Base-by-base conservation (phyloP, 1,284 basidiomycete genomes). In the Caloboletus inedulis region DNA sequence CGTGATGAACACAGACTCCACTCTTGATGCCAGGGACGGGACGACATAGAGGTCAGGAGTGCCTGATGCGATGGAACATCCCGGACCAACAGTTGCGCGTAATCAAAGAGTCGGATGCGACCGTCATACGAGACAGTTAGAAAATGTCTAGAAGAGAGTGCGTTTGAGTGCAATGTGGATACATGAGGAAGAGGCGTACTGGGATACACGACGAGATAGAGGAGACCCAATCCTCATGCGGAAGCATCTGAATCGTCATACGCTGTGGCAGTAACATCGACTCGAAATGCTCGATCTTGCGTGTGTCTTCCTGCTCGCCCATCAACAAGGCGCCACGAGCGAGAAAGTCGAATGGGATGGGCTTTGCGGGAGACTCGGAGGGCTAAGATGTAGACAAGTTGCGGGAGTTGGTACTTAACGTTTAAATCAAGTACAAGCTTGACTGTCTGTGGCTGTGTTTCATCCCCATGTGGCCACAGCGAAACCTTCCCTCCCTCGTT, bases 371-470 rank as follows among this genome's bases (percentile, higher is more conserved):
- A 99, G 78, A 1, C 96, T 91, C 66, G 97, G n/a, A n/a, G n/a
- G n/a, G n/a, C n/a, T n/a, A n/a, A n/a, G n/a, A n/a, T 96, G 77
- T 99, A 99, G 60, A 99, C 87, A 43, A 98, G 85, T 59, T 98
- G 94, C 0, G 95, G 98, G n/a, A 99, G 87, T 66, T 98, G 96
- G 68, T 91, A 97, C n/a, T n/a, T n/a, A n/a, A n/a, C n/a, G n/a
- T n/a, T n/a, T n/a, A n/a, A n/a, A n/a, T n/a, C n/a, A n/a, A n/a
- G n/a, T n/a, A n/a, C n/a, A n/a, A n/a, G 23, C 6, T 25, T 6
- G 23, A 25, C 3, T 25, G 23, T 25, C 23, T 25, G 3, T 25
- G 23, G 23, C 23, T 25, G 23, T 25, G 23, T 25, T 25, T 3
- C 23, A 6, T 25, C n/a, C n/a, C n/a, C n/a, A n/a, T n/a, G n/a